These are phyloP conservation scores for Myrica gale DNA, from an alignment of 306 rosid species.

Conservation along the genomic window DNA sequence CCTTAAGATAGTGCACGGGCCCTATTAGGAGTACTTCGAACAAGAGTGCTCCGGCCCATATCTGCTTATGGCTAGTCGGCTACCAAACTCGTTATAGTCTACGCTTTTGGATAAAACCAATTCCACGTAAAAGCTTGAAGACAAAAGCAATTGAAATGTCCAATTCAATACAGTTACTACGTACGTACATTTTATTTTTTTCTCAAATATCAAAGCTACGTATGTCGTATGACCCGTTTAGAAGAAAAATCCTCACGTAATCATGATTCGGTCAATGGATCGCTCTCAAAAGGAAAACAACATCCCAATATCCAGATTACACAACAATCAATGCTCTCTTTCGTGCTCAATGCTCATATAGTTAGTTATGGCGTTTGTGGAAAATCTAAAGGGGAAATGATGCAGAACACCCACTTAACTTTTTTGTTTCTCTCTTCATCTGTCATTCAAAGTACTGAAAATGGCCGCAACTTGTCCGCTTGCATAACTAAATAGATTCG, in stretches of 20 bases:
- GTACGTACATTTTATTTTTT: too few relatives aligned
- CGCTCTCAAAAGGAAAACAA: constrained; percentile 1
- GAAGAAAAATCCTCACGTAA: not conserved
- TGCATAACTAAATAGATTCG: constrained; percentile 20
- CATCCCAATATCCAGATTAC: constrained; percentile 23
- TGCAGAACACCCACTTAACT: too few relatives aligned
- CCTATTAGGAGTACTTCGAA: too few relatives aligned
- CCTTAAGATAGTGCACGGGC: too few relatives aligned
- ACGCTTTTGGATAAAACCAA: not conserved
- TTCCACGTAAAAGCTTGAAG: not conserved
- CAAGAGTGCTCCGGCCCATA: too few relatives aligned
- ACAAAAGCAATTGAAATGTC: not conserved
- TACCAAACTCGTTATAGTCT: too few relatives aligned
- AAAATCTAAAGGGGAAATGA: constrained; percentile 25
- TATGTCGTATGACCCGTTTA: too few relatives aligned
- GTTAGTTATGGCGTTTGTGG: constrained; percentile 33
- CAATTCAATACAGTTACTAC: not conserved
- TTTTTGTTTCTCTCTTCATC: constrained; percentile 15
- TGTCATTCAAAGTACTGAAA: constrained; percentile 24
- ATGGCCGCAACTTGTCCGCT: constrained; percentile 37
- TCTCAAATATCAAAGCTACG: too few relatives aligned
- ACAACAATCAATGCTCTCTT: not conserved
- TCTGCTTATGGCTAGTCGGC: too few relatives aligned
- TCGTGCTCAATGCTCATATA: constrained; percentile 4
- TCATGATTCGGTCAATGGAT: constrained; percentile 19